A percentile compares a stretch with the other conserved stretches of the same genome.
phyloP scores from a whole-genome alignment of 2,329 filamentous ascomycete species.

The Blastomyces percursus region DNA sequence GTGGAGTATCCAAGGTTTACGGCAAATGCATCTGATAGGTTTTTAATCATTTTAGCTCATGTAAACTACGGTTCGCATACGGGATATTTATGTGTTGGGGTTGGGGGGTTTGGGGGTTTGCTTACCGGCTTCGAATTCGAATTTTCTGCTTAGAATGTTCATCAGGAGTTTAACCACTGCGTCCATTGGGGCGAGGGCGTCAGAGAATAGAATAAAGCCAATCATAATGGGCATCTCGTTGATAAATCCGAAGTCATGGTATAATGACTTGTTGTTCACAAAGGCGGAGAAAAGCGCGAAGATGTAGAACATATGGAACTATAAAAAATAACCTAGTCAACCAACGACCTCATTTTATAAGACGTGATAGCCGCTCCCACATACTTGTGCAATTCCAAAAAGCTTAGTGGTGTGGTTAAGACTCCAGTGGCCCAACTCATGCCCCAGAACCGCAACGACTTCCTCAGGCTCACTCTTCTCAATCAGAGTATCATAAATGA shows the following conservation, averaged over 20 bases:
- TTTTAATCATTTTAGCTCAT: slow-evolving; percentile 67
- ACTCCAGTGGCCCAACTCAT: slow-evolving; percentile 96
- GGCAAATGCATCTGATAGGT: slow-evolving; percentile 63
- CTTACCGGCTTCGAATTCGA: slow-evolving; percentile 84
- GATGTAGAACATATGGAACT: slow-evolving; percentile 93
- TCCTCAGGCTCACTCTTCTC: slow-evolving; percentile 89
- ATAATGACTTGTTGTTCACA: slow-evolving; percentile 87
- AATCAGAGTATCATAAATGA: slow-evolving; percentile 95
- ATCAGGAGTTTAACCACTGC: slow-evolving; percentile 88
- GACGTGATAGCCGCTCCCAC: slow-evolving; percentile 14
- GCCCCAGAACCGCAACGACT: slow-evolving; percentile 86
- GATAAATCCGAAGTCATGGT: slow-evolving; percentile 81
- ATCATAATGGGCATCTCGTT: slow-evolving; percentile 82
- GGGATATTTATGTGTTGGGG: neutral
- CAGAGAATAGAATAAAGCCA: slow-evolving; percentile 94
- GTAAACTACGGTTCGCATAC: slow-evolving; percentile 28
- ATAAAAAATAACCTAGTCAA: slow-evolving; percentile 14
- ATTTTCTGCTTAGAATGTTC: slow-evolving; percentile 88
- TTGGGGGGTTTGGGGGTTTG: slow-evolving; percentile 7
- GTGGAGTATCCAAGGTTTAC: slow-evolving; percentile 69
- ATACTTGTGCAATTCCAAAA: slow-evolving; percentile 72
- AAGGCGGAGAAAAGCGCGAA: slow-evolving; percentile 96
- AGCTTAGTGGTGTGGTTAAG: slow-evolving; percentile 88
- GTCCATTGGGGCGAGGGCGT: slow-evolving; percentile 89
- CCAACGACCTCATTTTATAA: neutral